Conservation (phyloP, 2,329 filamentous ascomycete genomes). For the Aspergillus tubingensis region DNA sequence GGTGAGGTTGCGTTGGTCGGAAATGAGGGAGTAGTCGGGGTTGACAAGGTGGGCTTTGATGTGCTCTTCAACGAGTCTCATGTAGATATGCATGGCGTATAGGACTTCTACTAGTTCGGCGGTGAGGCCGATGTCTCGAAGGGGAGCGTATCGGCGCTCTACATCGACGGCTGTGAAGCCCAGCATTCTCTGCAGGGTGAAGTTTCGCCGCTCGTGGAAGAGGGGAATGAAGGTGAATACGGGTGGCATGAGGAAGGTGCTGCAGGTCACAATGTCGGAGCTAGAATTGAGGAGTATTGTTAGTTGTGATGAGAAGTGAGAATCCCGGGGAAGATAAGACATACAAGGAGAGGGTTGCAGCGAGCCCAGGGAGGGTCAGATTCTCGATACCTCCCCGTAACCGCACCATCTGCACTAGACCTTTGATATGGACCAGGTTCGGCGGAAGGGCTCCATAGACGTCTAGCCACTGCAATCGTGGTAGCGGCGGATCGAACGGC, state of each 20-base stretch:
- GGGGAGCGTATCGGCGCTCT: constrained; percentile 27
- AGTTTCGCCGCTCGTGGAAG: constrained; percentile 19
- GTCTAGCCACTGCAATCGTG: constrained; percentile 39
- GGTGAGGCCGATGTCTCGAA: constrained; percentile 31
- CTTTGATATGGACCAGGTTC: constrained; percentile 39
- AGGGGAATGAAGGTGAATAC: constrained; percentile 32
- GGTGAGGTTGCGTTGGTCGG: constrained; percentile 43
- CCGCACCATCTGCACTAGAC: constrained; percentile 38
- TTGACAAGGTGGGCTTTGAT: constrained; percentile 17
- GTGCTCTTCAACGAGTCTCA: constrained; percentile 29
- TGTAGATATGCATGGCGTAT: constrained; percentile 36
- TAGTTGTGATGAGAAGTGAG: background rate
- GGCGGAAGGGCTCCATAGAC: constrained; percentile 38
- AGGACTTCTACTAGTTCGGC: constrained; percentile 33
- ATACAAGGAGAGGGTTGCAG: constrained; percentile 43
- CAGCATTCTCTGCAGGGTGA: constrained; percentile 27
- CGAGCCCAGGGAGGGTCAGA: constrained; percentile 39
- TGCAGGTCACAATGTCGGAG: constrained; percentile 33
- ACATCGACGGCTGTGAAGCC: constrained; percentile 28
- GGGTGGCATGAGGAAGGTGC: constrained; percentile 25
- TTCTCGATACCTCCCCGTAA: constrained; percentile 40
- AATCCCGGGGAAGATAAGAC: constrained; percentile 7
- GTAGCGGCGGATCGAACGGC: constrained; percentile 39
- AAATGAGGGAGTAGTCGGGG: constrained; percentile 27
- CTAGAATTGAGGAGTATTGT: constrained; percentile 19